These are phyloP conservation scores for Striga hermonthica DNA, from an alignment of 305 asterid genomes.

Conservation along the genomic window DNA sequence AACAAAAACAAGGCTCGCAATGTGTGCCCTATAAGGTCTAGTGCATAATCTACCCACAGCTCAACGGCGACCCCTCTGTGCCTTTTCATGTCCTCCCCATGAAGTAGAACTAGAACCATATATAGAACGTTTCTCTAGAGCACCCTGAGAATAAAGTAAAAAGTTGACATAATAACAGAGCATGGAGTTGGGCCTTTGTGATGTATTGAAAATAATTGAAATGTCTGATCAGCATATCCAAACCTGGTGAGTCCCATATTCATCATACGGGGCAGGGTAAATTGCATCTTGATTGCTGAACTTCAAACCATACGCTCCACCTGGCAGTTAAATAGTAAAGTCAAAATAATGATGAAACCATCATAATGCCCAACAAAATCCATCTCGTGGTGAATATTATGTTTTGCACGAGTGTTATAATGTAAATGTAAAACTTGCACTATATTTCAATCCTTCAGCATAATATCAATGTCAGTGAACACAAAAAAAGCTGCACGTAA, in stretches of 20 bases:
- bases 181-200: constrained; percentile 7
- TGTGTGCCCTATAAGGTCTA: constrained; percentile 6
- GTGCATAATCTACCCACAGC: constrained; percentile 29
- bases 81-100: constrained; percentile 49
- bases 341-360: constrained; percentile 9
- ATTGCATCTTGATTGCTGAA: constrained; percentile 40
- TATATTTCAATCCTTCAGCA: background rate
- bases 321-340: constrained; percentile 37
- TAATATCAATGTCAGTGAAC: background rate
- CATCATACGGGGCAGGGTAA: constrained; percentile 42
- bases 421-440: background rate
- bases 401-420: background rate
- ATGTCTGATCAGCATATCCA: constrained; percentile 27
- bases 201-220: constrained; percentile 19
- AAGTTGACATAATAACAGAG: constrained; percentile 15
- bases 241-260: constrained; percentile 47
- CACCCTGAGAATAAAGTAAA: constrained; percentile 37
- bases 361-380: constrained; percentile 5
- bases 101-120: constrained; percentile 53
- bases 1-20: constrained; percentile 33
- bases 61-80: constrained; percentile 45
- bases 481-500: background rate
- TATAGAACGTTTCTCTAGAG: constrained; percentile 38
- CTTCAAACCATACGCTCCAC: constrained; percentile 49
- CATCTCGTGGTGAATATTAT: background rate